A percentile compares a stretch with the other conserved stretches of the same genome.
Evolutionary conservation across 2,329 filamentous ascomycete species (phyloP).

Genomic region (Stachybotrys elegans): DNA sequence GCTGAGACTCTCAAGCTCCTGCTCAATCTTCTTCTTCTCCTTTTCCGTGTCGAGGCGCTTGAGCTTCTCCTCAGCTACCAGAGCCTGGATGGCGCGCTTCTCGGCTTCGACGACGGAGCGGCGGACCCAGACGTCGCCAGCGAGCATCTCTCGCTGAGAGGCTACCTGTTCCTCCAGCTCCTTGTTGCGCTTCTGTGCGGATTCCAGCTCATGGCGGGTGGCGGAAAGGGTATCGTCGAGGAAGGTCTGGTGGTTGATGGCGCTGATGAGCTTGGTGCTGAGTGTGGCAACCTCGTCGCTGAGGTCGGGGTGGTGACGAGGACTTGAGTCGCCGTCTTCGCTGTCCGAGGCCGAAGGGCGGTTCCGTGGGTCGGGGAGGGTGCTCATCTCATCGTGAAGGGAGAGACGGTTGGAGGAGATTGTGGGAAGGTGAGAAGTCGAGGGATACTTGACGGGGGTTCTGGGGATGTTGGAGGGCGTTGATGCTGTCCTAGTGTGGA

Average conservation of each 20-base stretch:
- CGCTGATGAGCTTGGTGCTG: conserved; percentile 93
- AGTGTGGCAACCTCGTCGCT: conserved; percentile 77
- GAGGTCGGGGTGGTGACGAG: conserved; percentile 48
- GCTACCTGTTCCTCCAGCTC: conserved; percentile 63
- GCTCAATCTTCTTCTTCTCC: conserved; percentile 85
- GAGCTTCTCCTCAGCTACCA: conserved; percentile 60
- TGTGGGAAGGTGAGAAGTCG: conserved; percentile 28
- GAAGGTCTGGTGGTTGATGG: conserved; percentile 92
- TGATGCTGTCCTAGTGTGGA: too few species aligned
- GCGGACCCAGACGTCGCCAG: conserved; percentile 70
- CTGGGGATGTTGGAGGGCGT: conserved; percentile 27
- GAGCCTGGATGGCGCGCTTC: conserved; percentile 53
- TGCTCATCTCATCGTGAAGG: conserved; percentile 60
- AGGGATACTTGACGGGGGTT: conserved; percentile 32
- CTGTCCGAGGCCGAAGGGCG: conserved; percentile 42
- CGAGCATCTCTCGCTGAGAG: conserved; percentile 66
- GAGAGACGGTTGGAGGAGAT: conserved; percentile 34
- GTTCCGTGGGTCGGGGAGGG: conserved; percentile 60
- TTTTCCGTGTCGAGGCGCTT: conserved; percentile 62
- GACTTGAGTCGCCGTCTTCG: conserved; percentile 24
- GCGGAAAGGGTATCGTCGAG: conserved; percentile 84
- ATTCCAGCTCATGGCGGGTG: conserved; percentile 77
- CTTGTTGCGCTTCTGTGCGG: conserved; percentile 60
- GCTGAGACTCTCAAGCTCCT: conserved; percentile 85
- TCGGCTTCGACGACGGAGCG: conserved; percentile 71